Evolutionary conservation across 441 rosid species (phyloP).

Genomic region (Arabidopsis lyrata): DNA sequence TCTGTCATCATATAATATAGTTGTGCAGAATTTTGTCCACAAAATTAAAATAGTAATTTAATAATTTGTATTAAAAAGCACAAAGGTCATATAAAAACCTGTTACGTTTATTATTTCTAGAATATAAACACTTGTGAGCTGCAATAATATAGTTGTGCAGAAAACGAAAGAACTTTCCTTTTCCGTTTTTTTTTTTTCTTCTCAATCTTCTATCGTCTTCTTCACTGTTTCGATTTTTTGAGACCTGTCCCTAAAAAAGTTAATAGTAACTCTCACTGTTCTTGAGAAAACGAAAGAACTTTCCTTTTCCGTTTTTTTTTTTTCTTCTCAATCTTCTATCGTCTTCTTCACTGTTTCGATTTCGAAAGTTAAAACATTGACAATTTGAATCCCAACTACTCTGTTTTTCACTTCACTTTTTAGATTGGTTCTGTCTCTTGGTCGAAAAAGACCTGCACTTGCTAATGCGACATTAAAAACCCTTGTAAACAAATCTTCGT

Average conservation of each 20-base stretch:
- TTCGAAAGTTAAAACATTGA: conserved; percentile 34
- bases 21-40: too few relatives aligned
- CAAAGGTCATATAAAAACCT: too few relatives aligned
- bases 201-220: too few relatives aligned
- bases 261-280: conserved; percentile 41
- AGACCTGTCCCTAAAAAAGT: conserved; percentile 27
- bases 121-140: conserved; percentile 34
- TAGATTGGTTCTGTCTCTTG: conserved; percentile 32
- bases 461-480: conserved; percentile 36
- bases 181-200: too few relatives aligned
- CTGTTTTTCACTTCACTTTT: conserved; percentile 41
- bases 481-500: conserved; percentile 38
- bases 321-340: conserved; percentile 16
- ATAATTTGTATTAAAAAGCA: too few relatives aligned
- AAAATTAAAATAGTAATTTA: too few relatives aligned
- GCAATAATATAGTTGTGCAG: conserved; percentile 42
- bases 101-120: conserved; percentile 10
- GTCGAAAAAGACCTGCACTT: conserved; percentile 49
- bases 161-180: too few relatives aligned
- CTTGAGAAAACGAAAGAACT: conserved; percentile 47
- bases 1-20: conserved; percentile 12
- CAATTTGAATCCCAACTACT: conserved; percentile 36
- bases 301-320: conserved; percentile 47
- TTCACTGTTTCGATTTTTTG: too few relatives aligned
- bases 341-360: conserved; percentile 31